phyloP scores from a whole-genome alignment of 108 stramenopile genomes.

The Parietichytrium sp. region DNA sequence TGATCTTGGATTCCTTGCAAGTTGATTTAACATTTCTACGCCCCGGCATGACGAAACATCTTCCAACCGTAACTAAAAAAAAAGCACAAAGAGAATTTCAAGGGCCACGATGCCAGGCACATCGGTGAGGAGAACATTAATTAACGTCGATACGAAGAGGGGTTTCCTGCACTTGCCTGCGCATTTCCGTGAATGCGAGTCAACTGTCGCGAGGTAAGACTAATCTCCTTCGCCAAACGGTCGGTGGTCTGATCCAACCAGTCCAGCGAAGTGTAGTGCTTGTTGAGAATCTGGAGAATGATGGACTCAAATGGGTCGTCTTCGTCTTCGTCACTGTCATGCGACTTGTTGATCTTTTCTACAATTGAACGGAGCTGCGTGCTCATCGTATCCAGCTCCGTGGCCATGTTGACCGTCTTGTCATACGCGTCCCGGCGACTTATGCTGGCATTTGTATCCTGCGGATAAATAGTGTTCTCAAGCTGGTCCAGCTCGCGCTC shows the following conservation, averaged over 20 bases:
- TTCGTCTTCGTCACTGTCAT: background rate
- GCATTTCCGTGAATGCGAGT: slow-evolving; percentile 18
- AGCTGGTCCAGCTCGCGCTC: slow-evolving; percentile 27
- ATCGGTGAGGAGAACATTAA: no score
- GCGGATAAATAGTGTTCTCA: background rate
- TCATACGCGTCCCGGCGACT: slow-evolving; percentile 23
- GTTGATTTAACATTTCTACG: no score
- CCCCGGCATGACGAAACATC: no score
- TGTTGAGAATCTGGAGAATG: slow-evolving; percentile 13
- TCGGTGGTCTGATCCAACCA: slow-evolving; percentile 24
- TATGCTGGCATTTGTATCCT: background rate
- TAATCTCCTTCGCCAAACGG: background rate
- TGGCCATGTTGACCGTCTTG: background rate
- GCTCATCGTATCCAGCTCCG: slow-evolving; percentile 10
- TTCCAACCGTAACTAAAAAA: no score
- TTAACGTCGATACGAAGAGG: no score
- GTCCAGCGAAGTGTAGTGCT: slow-evolving; percentile 28
- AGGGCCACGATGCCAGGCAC: no score
- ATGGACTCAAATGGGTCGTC: background rate
- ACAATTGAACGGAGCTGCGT: background rate
- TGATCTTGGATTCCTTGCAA: no score
- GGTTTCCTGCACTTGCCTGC: background rate
- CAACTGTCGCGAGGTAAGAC: background rate
- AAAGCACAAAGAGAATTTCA: no score
- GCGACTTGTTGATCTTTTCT: slow-evolving; percentile 35